Base-by-base conservation (phyloP, 148 eudicot species). In the Silene uniflora region DNA sequence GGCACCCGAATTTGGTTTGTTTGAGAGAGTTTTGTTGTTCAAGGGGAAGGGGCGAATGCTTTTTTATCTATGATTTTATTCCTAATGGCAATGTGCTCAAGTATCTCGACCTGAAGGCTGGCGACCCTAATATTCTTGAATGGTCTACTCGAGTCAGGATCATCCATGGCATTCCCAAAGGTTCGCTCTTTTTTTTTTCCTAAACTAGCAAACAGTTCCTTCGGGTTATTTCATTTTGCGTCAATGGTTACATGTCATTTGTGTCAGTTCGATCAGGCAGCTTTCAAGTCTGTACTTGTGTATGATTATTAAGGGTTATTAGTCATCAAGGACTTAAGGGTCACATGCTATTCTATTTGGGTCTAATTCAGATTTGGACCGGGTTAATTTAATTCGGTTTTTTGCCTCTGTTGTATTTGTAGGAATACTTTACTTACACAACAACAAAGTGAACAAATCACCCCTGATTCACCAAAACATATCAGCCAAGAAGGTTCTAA, bases 11-110 rank as follows among this genome's bases (percentile, higher is more conserved):
- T 82, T 64, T 95, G 65, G 92, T 95, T n/a, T 81, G 80, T 68
- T 75, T 95, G 83, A 86, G 92, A 86, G 99, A 98, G 23, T 90
- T 94, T 81, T 95, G 99, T 60, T 87, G 94, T 76, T 95, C 99
- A 0, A 85, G 77, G 73, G 94, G 88, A 65, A 81, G 98, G 29
- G 97, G 97, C 7, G 98, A 95, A 78, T 95, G 99, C 69, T 95
- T 90, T 80, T 88, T 95, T 67, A 81, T 95, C 60, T 92, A 92
- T 71, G 98, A 95, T 74, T 92, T 82, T 19, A 75, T 92, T 23
- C 83, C 94, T 0, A 90, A 92, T 77, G 97, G 97, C 39, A 89
- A 82, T 78, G 78, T 95, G 83, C 82, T 84, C 49, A 78, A 73
- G 55, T 89, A 86, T 77, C 89, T 95, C 19, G 99, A 95, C 79